Evolutionary conservation across 2,329 filamentous ascomycete genomes (phyloP).

Genomic region (Penicillium sp.): DNA sequence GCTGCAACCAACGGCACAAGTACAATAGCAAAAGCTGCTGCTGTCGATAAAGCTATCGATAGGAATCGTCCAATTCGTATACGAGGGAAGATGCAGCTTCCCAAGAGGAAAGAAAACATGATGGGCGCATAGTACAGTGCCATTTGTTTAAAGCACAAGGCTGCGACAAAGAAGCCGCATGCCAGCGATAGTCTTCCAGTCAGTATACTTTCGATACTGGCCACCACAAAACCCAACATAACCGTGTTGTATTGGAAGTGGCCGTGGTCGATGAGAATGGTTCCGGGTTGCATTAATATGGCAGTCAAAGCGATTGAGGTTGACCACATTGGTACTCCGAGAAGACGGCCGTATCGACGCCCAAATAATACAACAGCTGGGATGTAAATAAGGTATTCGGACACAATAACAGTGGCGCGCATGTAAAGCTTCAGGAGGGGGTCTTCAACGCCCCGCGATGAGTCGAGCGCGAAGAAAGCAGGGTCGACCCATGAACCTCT

Average conservation of each 20-base stretch:
- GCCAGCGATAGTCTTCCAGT: conserved; percentile 83
- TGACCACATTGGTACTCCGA: conserved; percentile 76
- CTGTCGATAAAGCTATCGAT: conserved; percentile 69
- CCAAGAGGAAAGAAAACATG: conserved; percentile 87
- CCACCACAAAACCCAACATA: conserved; percentile 88
- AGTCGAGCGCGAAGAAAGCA: conserved; percentile 80
- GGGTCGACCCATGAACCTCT: conserved; percentile 73
- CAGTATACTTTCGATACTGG: conserved; percentile 82
- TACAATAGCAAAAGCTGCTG: conserved; percentile 68
- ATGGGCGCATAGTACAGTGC: conserved; percentile 93
- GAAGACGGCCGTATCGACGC: conserved; percentile 71
- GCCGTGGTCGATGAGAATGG: conserved; percentile 88
- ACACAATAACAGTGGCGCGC: conserved; percentile 85
- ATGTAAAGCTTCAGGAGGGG: conserved; percentile 86
- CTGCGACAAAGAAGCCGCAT: conserved; percentile 86
- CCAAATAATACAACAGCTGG: conserved; percentile 83
- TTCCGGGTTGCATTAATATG: conserved; percentile 85
- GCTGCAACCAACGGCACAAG: conserved; percentile 72
- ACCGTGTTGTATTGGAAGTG: conserved; percentile 99
- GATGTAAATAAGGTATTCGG: conserved; percentile 85
- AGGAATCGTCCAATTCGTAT: conserved; percentile 66
- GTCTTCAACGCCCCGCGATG: conserved; percentile 77
- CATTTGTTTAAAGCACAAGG: conserved; percentile 99
- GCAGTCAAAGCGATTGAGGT: conserved; percentile 80
- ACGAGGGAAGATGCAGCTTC: conserved; percentile 74